These are phyloP conservation scores for Phytophthora quininea DNA, from an alignment of 352 stramenopile genomes.

Conservation along the genomic window DNA sequence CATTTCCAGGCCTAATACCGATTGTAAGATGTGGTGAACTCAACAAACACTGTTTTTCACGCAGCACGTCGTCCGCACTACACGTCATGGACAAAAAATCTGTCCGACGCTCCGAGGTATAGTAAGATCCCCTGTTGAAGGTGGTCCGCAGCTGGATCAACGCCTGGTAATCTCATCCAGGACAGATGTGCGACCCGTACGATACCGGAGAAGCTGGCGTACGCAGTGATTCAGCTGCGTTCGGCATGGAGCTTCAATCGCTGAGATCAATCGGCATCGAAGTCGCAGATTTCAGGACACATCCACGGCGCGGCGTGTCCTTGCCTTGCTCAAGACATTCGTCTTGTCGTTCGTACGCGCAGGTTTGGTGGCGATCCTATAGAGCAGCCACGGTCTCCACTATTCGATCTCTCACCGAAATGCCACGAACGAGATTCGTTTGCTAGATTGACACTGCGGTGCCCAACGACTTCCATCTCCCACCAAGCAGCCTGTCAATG, in stretches of 20 bases:
- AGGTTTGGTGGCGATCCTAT: not conserved
- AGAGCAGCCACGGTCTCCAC: too few relatives aligned
- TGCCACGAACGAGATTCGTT: not conserved
- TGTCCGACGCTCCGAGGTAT: too few relatives aligned
- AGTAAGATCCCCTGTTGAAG: too few relatives aligned
- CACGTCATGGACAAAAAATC: too few relatives aligned
- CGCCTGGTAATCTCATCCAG: not conserved
- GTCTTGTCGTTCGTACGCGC: constrained; percentile 15
- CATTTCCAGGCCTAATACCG: too few relatives aligned
- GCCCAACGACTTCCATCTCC: not conserved
- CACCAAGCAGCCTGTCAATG: not conserved
- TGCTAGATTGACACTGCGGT: not conserved
- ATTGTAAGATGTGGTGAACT: too few relatives aligned
- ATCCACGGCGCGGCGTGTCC: constrained; percentile 1
- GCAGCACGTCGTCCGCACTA: too few relatives aligned
- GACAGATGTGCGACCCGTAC: not conserved
- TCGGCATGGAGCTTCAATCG: too few relatives aligned
- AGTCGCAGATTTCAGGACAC: constrained; percentile 20
- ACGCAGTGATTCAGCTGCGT: too few relatives aligned
- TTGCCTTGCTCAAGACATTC: constrained; percentile 13
- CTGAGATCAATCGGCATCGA: not conserved
- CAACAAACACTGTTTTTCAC: too few relatives aligned
- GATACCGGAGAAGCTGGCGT: not conserved
- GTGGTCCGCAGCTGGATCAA: too few relatives aligned
- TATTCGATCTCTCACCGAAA: too few relatives aligned